Conservation (phyloP, 2,329 filamentous ascomycete species). For the Neofusicoccum sp. region DNA sequence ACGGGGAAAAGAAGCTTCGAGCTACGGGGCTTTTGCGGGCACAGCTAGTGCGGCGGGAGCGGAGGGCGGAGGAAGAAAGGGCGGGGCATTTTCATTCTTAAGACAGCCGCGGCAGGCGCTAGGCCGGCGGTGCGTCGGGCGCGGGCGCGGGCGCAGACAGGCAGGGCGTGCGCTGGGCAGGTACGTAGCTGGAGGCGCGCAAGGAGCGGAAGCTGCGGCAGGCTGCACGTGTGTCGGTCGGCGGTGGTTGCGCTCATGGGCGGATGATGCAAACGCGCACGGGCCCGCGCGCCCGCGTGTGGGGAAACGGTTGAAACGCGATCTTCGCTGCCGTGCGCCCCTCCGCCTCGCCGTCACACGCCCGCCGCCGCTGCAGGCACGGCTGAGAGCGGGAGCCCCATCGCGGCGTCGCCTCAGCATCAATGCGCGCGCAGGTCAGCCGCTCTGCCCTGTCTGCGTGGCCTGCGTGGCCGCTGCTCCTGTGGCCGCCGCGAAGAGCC, state of each 20-base stretch:
- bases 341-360: neutral
- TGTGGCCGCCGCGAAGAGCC: too few species aligned
- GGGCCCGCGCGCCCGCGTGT: neutral
- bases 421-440: neutral
- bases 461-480: too few species aligned
- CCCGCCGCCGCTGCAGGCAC: conserved; percentile 1
- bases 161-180: too few species aligned
- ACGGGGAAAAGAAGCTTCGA: conserved; percentile 7
- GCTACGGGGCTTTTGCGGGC: conserved; percentile 3
- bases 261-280: conserved; percentile 13
- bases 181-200: neutral
- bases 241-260: neutral
- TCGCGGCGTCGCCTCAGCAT: neutral
- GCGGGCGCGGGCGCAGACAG: too few species aligned
- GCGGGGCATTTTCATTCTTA: too few species aligned
- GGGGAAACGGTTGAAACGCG: conserved; percentile 14
- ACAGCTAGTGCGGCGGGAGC: neutral
- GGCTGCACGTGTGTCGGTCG: neutral
- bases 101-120: too few species aligned
- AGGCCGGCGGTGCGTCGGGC: too few species aligned
- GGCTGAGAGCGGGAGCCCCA: neutral
- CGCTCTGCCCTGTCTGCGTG: neutral
- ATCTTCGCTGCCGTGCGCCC: conserved; percentile 7
- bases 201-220: neutral
- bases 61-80: neutral